A percentile compares a stretch with the other conserved stretches of the same genome.
Evolutionary conservation across 768 basidiomycete genomes (phyloP).

Genomic region (Rhodotorula paludigena): DNA sequence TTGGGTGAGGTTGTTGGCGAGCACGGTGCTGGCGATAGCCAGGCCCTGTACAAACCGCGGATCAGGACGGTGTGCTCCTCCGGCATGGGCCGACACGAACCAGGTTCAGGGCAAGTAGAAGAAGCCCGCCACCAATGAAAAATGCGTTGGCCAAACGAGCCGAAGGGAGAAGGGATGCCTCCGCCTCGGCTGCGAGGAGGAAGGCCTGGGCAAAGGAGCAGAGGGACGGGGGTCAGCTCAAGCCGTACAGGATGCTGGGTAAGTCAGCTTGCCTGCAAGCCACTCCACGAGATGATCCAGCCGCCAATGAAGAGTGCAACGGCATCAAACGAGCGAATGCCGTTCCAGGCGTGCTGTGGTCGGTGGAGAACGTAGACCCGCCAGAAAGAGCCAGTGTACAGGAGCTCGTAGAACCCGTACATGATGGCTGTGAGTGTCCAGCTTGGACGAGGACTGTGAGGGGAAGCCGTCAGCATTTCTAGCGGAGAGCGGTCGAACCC

Average conservation of each 20-base stretch:
- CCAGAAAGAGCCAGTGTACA: background rate
- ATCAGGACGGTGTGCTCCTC: fast-evolving
- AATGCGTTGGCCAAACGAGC: background rate
- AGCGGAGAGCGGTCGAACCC: too few species aligned
- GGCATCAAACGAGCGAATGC: background rate
- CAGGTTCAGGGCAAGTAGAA: background rate
- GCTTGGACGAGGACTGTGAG: background rate
- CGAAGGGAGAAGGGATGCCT: background rate
- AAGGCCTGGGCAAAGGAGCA: background rate
- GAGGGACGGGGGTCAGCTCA: background rate
- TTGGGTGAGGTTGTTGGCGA: background rate
- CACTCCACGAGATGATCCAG: background rate
- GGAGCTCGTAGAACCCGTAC: background rate
- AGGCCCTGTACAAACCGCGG: background rate
- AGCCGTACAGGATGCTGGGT: fast-evolving
- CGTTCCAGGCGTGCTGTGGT: background rate
- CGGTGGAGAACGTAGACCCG: background rate
- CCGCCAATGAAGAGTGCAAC: background rate
- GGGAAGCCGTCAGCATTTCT: background rate
- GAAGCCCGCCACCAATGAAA: background rate
- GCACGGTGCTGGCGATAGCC: background rate
- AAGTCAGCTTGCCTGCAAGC: background rate
- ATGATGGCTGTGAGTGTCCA: background rate
- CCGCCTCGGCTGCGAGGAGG: background rate
- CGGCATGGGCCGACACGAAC: background rate